Conservation (phyloP, 306 rosid species). For the Rosa lucieae region DNA sequence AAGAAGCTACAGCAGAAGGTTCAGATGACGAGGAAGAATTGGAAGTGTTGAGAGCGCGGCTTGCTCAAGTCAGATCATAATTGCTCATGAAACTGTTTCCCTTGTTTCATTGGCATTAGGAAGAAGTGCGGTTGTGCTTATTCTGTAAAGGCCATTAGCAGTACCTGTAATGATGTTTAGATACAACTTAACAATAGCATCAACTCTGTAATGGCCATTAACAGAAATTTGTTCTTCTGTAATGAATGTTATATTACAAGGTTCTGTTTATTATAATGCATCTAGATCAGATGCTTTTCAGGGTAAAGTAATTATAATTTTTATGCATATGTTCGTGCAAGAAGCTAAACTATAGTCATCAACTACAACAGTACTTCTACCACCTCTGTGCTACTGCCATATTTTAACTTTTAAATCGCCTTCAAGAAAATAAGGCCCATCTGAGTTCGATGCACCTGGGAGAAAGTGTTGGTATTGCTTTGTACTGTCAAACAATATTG, state of each 20-base stretch:
- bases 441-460: slow-evolving; percentile 90
- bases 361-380: no score
- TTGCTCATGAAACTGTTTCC: not conserved
- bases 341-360: no score
- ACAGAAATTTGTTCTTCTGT: not conserved
- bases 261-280: not conserved
- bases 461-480: slow-evolving; percentile 79
- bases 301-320: not conserved
- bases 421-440: slow-evolving; percentile 46
- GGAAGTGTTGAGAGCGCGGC: slow-evolving; percentile 75
- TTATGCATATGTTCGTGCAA: not conserved
- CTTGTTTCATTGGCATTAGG: not conserved
- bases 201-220: not conserved
- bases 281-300: not conserved
- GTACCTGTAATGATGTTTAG: not conserved
- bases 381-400: no score
- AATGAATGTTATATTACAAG: not conserved
- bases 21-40: slow-evolving; percentile 71
- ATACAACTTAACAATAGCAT: not conserved
- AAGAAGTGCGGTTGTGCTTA: not conserved
- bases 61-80: slow-evolving; percentile 72
- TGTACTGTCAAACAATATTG: not conserved
- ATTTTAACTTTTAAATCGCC: no score
- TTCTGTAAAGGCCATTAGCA: not conserved
- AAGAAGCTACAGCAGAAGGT: slow-evolving; percentile 66